These are phyloP conservation scores for Pseudophaeomoniella oleicola DNA, from an alignment of 2,329 filamentous ascomycete species.

Conservation along the genomic window DNA sequence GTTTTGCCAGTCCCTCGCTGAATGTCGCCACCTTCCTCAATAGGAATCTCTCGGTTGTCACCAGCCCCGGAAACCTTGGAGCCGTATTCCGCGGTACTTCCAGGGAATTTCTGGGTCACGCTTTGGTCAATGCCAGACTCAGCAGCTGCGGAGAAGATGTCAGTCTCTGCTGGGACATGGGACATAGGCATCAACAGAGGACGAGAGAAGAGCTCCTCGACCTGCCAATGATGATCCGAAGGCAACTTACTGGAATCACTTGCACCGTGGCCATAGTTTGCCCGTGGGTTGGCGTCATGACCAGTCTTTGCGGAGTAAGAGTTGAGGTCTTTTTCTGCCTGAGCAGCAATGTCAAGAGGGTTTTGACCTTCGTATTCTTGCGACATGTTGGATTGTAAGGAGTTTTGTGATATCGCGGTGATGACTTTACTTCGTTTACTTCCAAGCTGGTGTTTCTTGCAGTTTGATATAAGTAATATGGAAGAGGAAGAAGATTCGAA, in stretches of 20 bases:
- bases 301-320: constrained; percentile 20
- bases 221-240: not conserved
- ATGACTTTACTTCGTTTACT: no score
- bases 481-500: no score
- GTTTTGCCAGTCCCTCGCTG: constrained; percentile 14
- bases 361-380: constrained; percentile 7
- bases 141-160: constrained; percentile 11
- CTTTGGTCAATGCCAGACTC: constrained; percentile 28
- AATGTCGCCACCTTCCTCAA: constrained; percentile 23
- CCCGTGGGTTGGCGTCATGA: no score
- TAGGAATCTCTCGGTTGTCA: constrained; percentile 23
- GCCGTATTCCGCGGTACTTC: constrained; percentile 22
- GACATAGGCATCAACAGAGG: not conserved
- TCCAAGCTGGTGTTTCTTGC: no score
- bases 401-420: no score
- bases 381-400: not conserved
- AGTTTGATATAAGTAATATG: no score
- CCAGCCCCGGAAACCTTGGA: constrained; percentile 18
- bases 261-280: no score
- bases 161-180: not conserved
- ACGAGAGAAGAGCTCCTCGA: not conserved
- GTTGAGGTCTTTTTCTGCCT: constrained; percentile 26
- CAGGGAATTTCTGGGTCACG: constrained; percentile 22
- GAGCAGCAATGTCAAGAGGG: constrained; percentile 13
- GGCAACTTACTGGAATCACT: constrained; percentile 23